A percentile compares a stretch with the other conserved stretches of the same genome.
Conservation (phyloP, 371 early-diverging fungal genomes). For the Mortierella polycephala region DNA sequence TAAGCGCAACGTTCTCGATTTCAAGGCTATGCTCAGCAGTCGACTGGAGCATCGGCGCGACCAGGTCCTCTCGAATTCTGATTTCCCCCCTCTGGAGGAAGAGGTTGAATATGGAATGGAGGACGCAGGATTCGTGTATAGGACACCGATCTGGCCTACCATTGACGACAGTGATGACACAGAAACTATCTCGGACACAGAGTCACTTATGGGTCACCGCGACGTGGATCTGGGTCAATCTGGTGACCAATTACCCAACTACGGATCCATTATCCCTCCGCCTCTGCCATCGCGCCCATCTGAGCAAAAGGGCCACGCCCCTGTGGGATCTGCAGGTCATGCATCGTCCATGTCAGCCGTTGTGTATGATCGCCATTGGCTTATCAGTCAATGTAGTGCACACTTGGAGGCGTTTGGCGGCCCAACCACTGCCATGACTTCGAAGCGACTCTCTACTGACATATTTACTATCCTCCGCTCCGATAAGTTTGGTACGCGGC, state of each 20-base stretch:
- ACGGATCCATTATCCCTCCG: constrained; percentile 18
- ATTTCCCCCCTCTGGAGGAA: constrained; percentile 41
- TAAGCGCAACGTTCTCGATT: constrained; percentile 27
- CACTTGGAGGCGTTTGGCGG: constrained; percentile 36
- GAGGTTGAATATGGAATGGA: constrained; percentile 53
- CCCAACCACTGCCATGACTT: constrained; percentile 30
- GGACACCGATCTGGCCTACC: constrained; percentile 41
- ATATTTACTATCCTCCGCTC: constrained; percentile 51
- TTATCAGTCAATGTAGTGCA: constrained; percentile 38
- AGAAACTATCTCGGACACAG: constrained; percentile 43
- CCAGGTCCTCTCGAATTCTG: constrained; percentile 16
- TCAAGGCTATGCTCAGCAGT: constrained; percentile 31
- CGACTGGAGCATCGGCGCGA: constrained; percentile 13
- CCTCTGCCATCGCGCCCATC: constrained; percentile 12
- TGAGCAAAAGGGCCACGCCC: constrained; percentile 2
- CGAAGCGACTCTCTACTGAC: constrained; percentile 46
- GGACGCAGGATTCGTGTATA: constrained; percentile 29
- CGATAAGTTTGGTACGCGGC: constrained; percentile 30
- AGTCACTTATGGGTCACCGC: constrained; percentile 22
- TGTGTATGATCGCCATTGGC: constrained; percentile 40
- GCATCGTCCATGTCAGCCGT: constrained; percentile 20
- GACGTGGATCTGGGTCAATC: constrained; percentile 11
- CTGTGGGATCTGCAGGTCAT: background rate
- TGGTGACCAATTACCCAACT: constrained; percentile 13
- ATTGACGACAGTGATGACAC: constrained; percentile 49